phyloP scores from a whole-genome alignment of 2,329 filamentous ascomycete genomes.

The Rhexocercosporidium sp. region DNA sequence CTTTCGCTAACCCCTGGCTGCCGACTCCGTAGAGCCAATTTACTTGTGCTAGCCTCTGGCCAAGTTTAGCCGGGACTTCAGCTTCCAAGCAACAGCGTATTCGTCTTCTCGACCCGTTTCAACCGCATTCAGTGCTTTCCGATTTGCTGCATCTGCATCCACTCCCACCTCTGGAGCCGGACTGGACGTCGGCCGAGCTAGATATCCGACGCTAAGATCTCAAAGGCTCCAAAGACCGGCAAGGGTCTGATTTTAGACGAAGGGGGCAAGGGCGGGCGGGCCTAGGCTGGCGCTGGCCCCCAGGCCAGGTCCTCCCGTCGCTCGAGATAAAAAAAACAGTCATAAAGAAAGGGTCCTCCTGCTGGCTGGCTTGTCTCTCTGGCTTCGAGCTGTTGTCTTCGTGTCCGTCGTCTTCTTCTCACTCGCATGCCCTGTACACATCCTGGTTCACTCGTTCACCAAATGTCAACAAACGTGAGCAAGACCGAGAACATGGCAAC shows the following conservation, averaged over 20 bases:
- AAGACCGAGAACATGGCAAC: slow-evolving; percentile 17
- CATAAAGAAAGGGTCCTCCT: not conserved
- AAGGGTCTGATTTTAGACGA: not conserved
- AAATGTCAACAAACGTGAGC: slow-evolving; percentile 17
- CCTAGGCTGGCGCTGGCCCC: not conserved
- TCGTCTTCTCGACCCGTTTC: not conserved
- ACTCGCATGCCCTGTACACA: not conserved
- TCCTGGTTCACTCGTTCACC: slow-evolving; percentile 16
- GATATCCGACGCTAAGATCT: not conserved
- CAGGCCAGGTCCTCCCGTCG: not conserved
- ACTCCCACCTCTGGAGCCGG: no score
- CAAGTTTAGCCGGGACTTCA: not conserved
- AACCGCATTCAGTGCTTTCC: not conserved
- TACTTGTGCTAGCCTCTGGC: no score
- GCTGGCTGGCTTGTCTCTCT: not conserved
- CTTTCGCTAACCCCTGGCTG: slow-evolving; percentile 2
- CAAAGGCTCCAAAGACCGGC: not conserved
- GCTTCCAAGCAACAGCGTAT: not conserved
- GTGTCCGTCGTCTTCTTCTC: not conserved
- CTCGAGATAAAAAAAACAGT: not conserved
- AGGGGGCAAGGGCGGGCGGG: not conserved
- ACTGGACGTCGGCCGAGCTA: not conserved
- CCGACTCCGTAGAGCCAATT: no score
- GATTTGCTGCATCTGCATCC: not conserved
- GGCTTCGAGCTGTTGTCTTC: not conserved